Evolutionary conservation across 1,139 yeast genomes (phyloP).

Genomic region (Suhomyces choctaworum): DNA sequence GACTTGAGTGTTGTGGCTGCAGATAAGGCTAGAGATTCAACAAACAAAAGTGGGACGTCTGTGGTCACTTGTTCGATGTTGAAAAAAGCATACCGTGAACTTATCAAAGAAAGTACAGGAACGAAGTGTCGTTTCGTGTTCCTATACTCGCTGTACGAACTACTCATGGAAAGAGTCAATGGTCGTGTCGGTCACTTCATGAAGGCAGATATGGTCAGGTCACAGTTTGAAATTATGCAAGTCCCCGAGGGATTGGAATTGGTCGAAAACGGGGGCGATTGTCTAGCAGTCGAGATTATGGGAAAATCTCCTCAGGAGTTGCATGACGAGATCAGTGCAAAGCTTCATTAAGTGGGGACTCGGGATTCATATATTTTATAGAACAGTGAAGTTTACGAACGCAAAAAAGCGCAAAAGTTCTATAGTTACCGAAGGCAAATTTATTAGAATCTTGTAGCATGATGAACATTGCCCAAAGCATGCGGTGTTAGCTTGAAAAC

Average conservation of each 20-base stretch:
- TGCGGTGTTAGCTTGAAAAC: too few relatives aligned
- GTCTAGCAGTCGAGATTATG: constrained; percentile 40
- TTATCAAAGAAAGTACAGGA: constrained; percentile 39
- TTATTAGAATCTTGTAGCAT: too few relatives aligned
- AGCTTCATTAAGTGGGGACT: constrained; percentile 1
- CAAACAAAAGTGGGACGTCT: constrained; percentile 28
- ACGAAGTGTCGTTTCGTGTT: constrained; percentile 59
- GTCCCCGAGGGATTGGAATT: constrained; percentile 54
- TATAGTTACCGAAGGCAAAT: too few relatives aligned
- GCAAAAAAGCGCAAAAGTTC: too few relatives aligned
- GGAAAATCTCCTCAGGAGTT: constrained; percentile 42
- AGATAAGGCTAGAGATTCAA: constrained; percentile 30
- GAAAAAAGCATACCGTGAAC: constrained; percentile 69
- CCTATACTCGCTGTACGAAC: constrained; percentile 63
- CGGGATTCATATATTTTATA: too few relatives aligned
- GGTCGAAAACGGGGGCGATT: constrained; percentile 39
- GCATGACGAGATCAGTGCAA: constrained; percentile 17
- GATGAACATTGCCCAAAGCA: too few relatives aligned
- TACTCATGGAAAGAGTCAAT: constrained; percentile 58
- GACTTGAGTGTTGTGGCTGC: constrained; percentile 47
- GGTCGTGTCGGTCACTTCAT: constrained; percentile 75
- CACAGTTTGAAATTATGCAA: constrained; percentile 75
- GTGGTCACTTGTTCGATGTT: constrained; percentile 85
- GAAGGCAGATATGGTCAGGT: constrained; percentile 79
- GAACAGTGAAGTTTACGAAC: too few relatives aligned